phyloP scores from a whole-genome alignment of 208 protist genomes.

The Trypanosoma platydactyli region DNA sequence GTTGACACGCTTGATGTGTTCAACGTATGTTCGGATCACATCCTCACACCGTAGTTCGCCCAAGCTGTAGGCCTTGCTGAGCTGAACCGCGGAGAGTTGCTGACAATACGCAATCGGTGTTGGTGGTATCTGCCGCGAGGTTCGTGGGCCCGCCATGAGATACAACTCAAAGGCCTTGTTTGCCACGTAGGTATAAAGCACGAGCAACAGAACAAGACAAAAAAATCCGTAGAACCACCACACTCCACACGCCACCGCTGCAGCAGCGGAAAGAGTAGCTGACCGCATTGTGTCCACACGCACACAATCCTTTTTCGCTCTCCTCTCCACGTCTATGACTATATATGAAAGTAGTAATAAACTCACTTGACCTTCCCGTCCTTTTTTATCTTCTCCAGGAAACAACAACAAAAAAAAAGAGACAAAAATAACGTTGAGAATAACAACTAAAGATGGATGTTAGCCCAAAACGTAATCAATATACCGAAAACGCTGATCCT shows the following conservation, averaged over 20 bases:
- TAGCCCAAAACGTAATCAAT: no score
- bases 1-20: conserved; percentile 80
- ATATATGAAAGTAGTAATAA: neutral
- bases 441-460: no score
- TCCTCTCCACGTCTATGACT: neutral
- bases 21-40: conserved; percentile 74
- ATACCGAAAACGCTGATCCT: no score
- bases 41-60: conserved; percentile 62
- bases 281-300: neutral
- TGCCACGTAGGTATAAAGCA: conserved; percentile 37
- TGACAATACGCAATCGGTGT: conserved; percentile 68
- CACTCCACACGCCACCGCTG: conserved; percentile 4
- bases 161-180: conserved; percentile 52
- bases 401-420: conserved; percentile 23
- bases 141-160: conserved; percentile 50
- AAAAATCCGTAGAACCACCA: conserved; percentile 25
- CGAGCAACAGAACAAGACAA: conserved; percentile 28
- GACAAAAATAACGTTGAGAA: no score
- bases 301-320: conserved; percentile 1
- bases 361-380: no score
- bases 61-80: conserved; percentile 57
- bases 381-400: no score
- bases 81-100: conserved; percentile 76
- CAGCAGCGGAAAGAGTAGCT: neutral
- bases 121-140: conserved; percentile 68